Percentiles rank a stretch among this genome's conserved stretches.
phyloP scores from a whole-genome alignment of 345 rosid species.

The Heritiera littoralis region DNA sequence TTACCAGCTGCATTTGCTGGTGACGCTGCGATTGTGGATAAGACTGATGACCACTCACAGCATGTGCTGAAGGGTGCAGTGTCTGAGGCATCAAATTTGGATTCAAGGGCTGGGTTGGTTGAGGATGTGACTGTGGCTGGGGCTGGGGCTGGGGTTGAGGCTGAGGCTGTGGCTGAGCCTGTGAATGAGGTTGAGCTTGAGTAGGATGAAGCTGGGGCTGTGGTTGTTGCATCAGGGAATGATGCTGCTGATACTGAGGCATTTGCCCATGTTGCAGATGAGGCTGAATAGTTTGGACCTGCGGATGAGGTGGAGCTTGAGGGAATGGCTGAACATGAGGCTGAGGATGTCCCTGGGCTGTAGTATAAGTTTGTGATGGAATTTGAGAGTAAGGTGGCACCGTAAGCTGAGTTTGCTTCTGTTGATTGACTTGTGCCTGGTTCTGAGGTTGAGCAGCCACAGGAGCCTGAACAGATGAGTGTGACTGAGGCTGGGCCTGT shows the following conservation, averaged over 20 bases:
- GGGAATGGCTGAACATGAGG: constrained; percentile 33
- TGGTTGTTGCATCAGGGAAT: constrained; percentile 28
- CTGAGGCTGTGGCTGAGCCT: constrained; percentile 19
- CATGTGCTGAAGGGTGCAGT: constrained; percentile 38
- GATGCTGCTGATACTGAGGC: constrained; percentile 30
- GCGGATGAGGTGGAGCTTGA: constrained; percentile 28
- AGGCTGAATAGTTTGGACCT: constrained; percentile 20
- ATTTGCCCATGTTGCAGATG: constrained; percentile 39
- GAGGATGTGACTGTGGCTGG: constrained; percentile 34
- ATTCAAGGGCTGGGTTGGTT: constrained; percentile 38
- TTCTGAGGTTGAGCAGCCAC: constrained; percentile 43
- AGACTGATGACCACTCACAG: constrained; percentile 58
- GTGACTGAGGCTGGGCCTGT: constrained; percentile 31
- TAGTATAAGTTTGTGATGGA: constrained; percentile 30
- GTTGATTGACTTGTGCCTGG: constrained; percentile 37
- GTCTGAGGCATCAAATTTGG: constrained; percentile 39
- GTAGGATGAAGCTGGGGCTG: constrained; percentile 34
- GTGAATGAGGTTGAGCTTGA: constrained; percentile 26
- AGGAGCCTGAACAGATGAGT: constrained; percentile 33
- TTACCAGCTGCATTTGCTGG: constrained; percentile 43
- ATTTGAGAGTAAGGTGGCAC: constrained; percentile 34
- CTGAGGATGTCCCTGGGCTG: constrained; percentile 38
- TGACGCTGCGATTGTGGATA: constrained; percentile 49
- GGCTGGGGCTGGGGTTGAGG: not conserved
- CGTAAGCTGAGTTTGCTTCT: constrained; percentile 32